Percentiles rank a stretch among this genome's conserved stretches.
Conservation (phyloP, 2,329 filamentous ascomycete genomes). For the Leptographium flavum region DNA sequence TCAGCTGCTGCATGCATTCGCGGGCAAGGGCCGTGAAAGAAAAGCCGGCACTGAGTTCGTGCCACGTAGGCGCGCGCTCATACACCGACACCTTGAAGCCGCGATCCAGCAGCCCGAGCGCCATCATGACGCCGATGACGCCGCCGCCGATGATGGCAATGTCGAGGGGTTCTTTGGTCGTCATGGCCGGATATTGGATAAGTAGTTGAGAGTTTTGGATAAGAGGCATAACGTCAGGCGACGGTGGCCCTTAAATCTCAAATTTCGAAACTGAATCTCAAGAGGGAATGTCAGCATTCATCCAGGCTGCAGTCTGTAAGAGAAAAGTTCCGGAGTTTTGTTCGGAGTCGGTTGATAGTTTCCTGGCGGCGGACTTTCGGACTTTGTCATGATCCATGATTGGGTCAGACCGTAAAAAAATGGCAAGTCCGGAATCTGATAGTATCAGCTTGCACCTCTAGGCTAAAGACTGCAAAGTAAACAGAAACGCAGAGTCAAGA, state of each 20-base stretch:
- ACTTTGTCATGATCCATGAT: neutral
- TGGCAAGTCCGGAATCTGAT: neutral
- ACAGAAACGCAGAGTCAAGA: too few relatives aligned
- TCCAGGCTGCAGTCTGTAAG: too few relatives aligned
- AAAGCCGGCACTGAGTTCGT: constrained; percentile 1
- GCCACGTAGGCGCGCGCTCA: neutral
- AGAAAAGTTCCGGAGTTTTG: too few relatives aligned
- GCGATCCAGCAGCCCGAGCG: neutral
- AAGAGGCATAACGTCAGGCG: too few relatives aligned
- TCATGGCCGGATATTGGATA: neutral
- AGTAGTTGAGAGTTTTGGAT: too few relatives aligned
- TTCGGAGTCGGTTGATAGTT: too few relatives aligned
- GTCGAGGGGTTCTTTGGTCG: neutral
- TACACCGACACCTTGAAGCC: neutral
- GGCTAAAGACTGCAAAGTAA: neutral
- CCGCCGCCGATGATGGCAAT: constrained; percentile 1
- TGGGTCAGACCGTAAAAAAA: neutral
- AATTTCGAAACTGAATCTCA: too few relatives aligned
- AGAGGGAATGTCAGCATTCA: too few relatives aligned
- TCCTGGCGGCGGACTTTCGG: too few relatives aligned
- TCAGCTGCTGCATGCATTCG: neutral
- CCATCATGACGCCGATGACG: neutral
- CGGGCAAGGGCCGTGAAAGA: neutral
- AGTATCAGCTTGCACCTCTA: neutral
- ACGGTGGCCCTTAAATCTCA: too few relatives aligned